Conservation (phyloP, 2,329 filamentous ascomycete genomes). For the Lomentospora prolificans region DNA sequence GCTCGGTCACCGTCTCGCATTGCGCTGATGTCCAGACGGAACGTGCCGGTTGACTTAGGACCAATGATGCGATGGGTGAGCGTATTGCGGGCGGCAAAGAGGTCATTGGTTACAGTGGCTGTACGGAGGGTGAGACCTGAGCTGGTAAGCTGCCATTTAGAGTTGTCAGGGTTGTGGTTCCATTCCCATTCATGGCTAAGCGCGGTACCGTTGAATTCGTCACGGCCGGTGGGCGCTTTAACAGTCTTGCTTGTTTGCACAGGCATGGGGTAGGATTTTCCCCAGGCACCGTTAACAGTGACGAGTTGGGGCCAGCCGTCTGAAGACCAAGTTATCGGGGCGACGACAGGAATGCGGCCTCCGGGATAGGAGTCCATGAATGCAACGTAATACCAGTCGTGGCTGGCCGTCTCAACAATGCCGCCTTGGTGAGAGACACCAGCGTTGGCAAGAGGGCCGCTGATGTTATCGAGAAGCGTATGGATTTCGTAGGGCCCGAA, state of each 20-base stretch:
- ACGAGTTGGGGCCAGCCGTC: conserved; percentile 39
- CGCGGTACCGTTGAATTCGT: conserved; percentile 26
- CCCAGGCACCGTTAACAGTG: conserved; percentile 33
- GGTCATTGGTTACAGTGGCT: conserved; percentile 38
- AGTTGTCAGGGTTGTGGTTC: conserved; percentile 49
- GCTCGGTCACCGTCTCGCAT: conserved; percentile 41
- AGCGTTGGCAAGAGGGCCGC: conserved; percentile 11
- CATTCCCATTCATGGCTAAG: conserved; percentile 41
- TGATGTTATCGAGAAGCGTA: background rate
- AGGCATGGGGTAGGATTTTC: conserved; percentile 27
- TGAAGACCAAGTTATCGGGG: conserved; percentile 36
- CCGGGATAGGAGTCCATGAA: conserved; percentile 44
- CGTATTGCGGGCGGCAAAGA: conserved; percentile 35
- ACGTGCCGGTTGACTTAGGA: conserved; percentile 35
- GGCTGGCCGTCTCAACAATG: conserved; percentile 37
- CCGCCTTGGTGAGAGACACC: conserved; percentile 43
- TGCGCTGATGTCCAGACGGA: conserved; percentile 33
- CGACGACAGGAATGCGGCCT: conserved; percentile 43
- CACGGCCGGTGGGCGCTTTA: conserved; percentile 20
- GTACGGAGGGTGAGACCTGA: conserved; percentile 30
- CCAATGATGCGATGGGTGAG: conserved; percentile 35
- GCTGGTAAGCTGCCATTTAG: conserved; percentile 31
- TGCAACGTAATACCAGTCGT: conserved; percentile 47
- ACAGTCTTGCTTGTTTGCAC: conserved; percentile 17
- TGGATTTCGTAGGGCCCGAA: conserved; percentile 8